Evolutionary conservation across 2,329 filamentous ascomycete species (phyloP), one percentile per base, ranked within the genome.

Genomic region (Rhynchosporium agropyri): DNA sequence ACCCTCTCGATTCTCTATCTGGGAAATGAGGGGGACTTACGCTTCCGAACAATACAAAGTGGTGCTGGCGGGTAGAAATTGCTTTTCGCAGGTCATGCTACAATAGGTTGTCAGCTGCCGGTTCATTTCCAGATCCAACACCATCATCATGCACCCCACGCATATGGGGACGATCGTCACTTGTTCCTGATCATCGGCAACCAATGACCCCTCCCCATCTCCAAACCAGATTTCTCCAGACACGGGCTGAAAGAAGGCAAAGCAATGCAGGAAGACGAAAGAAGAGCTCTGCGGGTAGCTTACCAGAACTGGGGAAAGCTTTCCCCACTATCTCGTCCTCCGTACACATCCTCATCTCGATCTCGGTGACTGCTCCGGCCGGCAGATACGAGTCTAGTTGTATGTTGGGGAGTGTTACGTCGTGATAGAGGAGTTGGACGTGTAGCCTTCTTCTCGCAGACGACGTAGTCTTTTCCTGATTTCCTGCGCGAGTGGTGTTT

Each of bases 21-120:
- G 29, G 36, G 33, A 13, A 38, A 38, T 26, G 62, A 55, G 49
- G 53, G 63, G 70, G 62, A 79, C 84, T 76, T 80, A 87, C 84
- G 79, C 76, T 72, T 87, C 84, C 43, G 85, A 88, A 75, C 85
- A 88, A 77, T 88, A 88, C 49, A 87, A 74, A 65, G 79, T 82
- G 69, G 84, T 84, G 71, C 84, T 82, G 46, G 80, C 78, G 56
- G 84, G 80, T 29, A 85, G 75, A 73, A 88, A 88, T 75, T 88
- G 84, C 76, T 87, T 88, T 74, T 88, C 85, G 74, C 85, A 88
- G 9, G 81, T 83, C 85, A 87, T 88, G 75, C 85, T 88, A 70
- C 58, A 36, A 36, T 60, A 20, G 67, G 65, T 69, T 55, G 69
- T 72, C 66, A 72, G 69, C 63, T 58, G 31, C 46, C 50, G 29